phyloP scores from a whole-genome alignment of 1,284 basidiomycete species.

The Ustilago crameri region DNA sequence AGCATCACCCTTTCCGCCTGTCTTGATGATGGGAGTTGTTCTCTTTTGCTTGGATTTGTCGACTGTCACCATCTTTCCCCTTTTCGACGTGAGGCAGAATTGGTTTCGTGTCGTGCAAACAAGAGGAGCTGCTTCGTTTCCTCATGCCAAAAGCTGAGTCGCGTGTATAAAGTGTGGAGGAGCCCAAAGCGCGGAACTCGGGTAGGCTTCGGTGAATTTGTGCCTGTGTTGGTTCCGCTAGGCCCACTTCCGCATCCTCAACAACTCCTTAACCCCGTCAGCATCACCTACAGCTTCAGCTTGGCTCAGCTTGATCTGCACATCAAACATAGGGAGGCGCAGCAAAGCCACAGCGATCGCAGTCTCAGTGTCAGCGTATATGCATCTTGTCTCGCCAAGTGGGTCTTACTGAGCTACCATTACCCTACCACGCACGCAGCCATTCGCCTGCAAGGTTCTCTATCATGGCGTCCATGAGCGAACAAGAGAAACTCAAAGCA shows the following conservation, averaged over 20 bases:
- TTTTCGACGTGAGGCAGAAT: too few species aligned
- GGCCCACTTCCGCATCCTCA: background rate
- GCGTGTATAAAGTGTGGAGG: slow-evolving; percentile 15
- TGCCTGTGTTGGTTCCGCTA: slow-evolving; percentile 8
- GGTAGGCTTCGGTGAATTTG: background rate
- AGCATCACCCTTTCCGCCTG: background rate
- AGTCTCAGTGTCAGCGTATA: background rate
- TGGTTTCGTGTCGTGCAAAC: too few species aligned
- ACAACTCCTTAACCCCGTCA: slow-evolving; percentile 10
- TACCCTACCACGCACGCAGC: too few species aligned
- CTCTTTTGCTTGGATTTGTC: background rate
- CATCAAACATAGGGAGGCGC: background rate
- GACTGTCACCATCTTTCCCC: too few species aligned
- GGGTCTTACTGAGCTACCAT: too few species aligned
- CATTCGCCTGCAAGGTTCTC: background rate
- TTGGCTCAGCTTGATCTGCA: background rate
- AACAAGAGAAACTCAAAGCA: slow-evolving; percentile 57
- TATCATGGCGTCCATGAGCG: slow-evolving; percentile 29
- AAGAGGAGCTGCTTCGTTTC: too few species aligned
- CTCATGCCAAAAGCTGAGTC: slow-evolving; percentile 16
- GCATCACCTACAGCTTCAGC: background rate
- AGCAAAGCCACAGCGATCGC: background rate
- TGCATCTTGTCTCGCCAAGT: too few species aligned
- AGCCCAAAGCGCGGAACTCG: slow-evolving; percentile 27
- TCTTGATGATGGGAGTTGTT: too few species aligned